phyloP scores from a whole-genome alignment of 352 stramenopile genomes.

The Phytophthora hybrid region DNA sequence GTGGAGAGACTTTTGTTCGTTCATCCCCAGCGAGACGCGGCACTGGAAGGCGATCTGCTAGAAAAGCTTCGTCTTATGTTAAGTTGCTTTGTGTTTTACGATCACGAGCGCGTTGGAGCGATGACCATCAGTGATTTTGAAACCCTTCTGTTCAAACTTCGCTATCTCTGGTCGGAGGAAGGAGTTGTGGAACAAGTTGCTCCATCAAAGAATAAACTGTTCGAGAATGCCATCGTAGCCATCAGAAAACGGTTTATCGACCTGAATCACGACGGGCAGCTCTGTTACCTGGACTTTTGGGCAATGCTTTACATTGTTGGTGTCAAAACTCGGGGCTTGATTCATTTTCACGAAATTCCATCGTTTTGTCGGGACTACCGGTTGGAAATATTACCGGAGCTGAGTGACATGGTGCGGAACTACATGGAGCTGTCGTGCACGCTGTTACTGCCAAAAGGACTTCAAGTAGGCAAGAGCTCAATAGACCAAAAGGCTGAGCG shows the following conservation, averaged over 20 bases:
- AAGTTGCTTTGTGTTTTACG: conserved; percentile 80
- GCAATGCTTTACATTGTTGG: conserved; percentile 84
- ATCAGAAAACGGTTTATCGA: conserved; percentile 61
- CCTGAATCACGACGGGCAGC: conserved; percentile 57
- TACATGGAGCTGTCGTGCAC: conserved; percentile 75
- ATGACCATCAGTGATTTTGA: conserved; percentile 63
- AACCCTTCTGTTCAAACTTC: conserved; percentile 56
- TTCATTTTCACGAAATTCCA: conserved; percentile 75
- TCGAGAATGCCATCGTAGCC: conserved; percentile 63
- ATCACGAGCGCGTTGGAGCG: conserved; percentile 64
- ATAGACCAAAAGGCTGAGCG: conserved; percentile 47
- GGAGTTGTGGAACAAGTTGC: background rate
- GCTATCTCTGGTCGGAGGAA: conserved; percentile 74
- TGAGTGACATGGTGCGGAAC: conserved; percentile 51
- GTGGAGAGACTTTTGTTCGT: conserved; percentile 63
- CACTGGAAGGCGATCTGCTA: conserved; percentile 35
- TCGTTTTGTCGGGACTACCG: conserved; percentile 83
- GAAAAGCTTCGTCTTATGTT: conserved; percentile 72
- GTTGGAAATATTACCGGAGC: conserved; percentile 66
- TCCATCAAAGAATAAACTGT: conserved; percentile 40
- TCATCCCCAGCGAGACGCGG: conserved; percentile 33
- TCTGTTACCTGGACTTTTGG: conserved; percentile 89
- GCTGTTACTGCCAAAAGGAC: conserved; percentile 61
- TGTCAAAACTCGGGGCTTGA: conserved; percentile 55
- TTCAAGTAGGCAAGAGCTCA: conserved; percentile 64